Percentiles rank a stretch among this genome's conserved stretches.
phyloP scores from a whole-genome alignment of 23 red algal genomes.

The Cyanidioschyzon merolae region DNA sequence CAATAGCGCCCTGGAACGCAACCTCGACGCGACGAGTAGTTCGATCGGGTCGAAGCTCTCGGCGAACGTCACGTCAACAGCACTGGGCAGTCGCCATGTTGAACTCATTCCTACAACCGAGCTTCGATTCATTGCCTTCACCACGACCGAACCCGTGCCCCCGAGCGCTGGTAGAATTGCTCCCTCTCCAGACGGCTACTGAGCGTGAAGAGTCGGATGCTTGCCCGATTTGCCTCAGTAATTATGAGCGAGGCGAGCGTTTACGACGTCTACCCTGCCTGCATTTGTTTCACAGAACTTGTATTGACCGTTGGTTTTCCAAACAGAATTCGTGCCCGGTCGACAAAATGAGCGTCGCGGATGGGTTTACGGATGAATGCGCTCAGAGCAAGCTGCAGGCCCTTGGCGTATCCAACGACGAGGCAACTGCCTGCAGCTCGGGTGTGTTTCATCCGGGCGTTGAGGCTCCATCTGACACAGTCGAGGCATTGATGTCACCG shows the following conservation, averaged over 20 bases:
- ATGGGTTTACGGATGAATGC: background rate
- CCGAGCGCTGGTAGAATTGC: background rate
- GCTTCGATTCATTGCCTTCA: background rate
- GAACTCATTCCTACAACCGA: background rate
- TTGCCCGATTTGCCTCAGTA: conserved; percentile 68
- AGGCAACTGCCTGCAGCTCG: too few relatives aligned
- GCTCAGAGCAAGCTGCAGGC: background rate
- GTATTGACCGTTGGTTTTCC: conserved; percentile 67
- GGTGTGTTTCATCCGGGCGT: too few relatives aligned
- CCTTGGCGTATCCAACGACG: conserved; percentile 4
- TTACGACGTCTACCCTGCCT: conserved; percentile 56
- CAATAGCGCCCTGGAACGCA: too few relatives aligned
- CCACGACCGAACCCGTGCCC: background rate
- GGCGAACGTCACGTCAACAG: background rate
- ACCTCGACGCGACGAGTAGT: background rate
- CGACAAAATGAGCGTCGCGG: background rate
- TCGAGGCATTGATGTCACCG: too few relatives aligned
- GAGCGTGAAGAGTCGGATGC: conserved; percentile 18
- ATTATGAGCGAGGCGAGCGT: conserved; percentile 43
- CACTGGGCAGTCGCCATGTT: background rate
- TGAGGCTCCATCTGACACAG: too few relatives aligned
- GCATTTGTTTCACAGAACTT: conserved; percentile 54
- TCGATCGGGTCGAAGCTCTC: background rate
- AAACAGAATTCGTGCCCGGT: conserved; percentile 54
- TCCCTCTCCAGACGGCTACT: background rate